These are phyloP conservation scores for Triangularia verruculosa DNA, from an alignment of 2,329 filamentous ascomycete species.

Conservation along the genomic window DNA sequence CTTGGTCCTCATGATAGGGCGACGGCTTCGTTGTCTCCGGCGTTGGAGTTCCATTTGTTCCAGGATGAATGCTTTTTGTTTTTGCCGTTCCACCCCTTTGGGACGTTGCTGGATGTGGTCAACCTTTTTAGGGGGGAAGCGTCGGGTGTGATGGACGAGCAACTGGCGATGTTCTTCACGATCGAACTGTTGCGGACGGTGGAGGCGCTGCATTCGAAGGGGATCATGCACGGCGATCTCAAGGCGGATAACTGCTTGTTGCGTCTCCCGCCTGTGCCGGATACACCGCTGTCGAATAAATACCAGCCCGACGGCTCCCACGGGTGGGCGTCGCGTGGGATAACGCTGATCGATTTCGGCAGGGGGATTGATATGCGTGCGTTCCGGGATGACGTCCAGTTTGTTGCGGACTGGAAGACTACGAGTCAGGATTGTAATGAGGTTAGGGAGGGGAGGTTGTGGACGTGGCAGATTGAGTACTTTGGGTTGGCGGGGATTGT, in stretches of 20 bases:
- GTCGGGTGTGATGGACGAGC: constrained; percentile 80
- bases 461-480: constrained; percentile 98
- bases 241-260: constrained; percentile 95
- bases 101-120: constrained; percentile 90
- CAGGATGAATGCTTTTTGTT: constrained; percentile 86
- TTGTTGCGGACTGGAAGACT: constrained; percentile 95
- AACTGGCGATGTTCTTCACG: constrained; percentile 90
- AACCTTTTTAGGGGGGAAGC: constrained; percentile 76
- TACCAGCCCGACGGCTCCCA: constrained; percentile 55
- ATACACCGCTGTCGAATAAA: constrained; percentile 53
- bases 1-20: constrained; percentile 70
- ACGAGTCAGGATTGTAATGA: constrained; percentile 85
- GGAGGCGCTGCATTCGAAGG: constrained; percentile 77
- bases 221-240: constrained; percentile 85
- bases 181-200: constrained; percentile 88
- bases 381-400: constrained; percentile 74
- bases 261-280: constrained; percentile 50
- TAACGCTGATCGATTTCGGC: constrained; percentile 91
- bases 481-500: constrained; percentile 86
- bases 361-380: constrained; percentile 89
- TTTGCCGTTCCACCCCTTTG: constrained; percentile 82
- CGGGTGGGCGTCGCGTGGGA: constrained; percentile 76
- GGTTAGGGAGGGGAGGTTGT: constrained; percentile 89
- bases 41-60: constrained; percentile 89
- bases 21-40: constrained; percentile 73